Percentiles rank a stretch among this genome's conserved stretches.
Evolutionary conservation across 176 grass and related monocot species (phyloP).

Genomic region (Olyra latifolia): DNA sequence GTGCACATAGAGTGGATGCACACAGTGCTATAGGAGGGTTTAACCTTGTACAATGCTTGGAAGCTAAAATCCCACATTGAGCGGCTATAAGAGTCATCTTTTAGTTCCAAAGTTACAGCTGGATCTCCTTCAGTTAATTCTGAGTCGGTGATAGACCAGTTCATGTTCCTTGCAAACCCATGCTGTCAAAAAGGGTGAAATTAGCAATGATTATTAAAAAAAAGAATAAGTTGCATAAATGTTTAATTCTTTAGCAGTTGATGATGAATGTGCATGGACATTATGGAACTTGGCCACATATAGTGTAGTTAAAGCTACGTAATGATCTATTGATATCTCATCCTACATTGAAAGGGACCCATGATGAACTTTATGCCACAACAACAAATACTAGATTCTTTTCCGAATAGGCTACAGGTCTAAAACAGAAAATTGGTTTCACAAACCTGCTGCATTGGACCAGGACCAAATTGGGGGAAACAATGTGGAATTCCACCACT

Average conservation of each 20-base stretch:
- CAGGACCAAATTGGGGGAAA: slow-evolving; percentile 96
- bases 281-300: slow-evolving; percentile 15
- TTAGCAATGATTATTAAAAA: slow-evolving; percentile 4
- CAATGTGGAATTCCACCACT: slow-evolving; percentile 99
- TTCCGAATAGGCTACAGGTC: neutral
- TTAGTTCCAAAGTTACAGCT: slow-evolving; percentile 76
- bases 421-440: slow-evolving; percentile 20
- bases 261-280: neutral
- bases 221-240: neutral
- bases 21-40: slow-evolving; percentile 16
- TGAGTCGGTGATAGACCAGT: slow-evolving; percentile 83
- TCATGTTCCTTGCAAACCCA: slow-evolving; percentile 92
- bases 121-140: slow-evolving; percentile 77
- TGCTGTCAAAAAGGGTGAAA: slow-evolving; percentile 55
- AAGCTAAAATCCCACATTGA: slow-evolving; percentile 99
- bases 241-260: neutral
- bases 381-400: neutral
- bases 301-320: slow-evolving; percentile 2
- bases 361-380: neutral
- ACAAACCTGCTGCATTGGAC: slow-evolving; percentile 83
- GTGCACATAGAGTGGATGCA: slow-evolving; percentile 4
- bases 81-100: slow-evolving; percentile 80
- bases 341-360: slow-evolving; percentile 1
- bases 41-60: slow-evolving; percentile 91
- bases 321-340: neutral